Percentiles rank a stretch among this genome's conserved stretches.
Conservation (phyloP, 495 filamentous ascomycete species). For the Durotheca rogersii region DNA sequence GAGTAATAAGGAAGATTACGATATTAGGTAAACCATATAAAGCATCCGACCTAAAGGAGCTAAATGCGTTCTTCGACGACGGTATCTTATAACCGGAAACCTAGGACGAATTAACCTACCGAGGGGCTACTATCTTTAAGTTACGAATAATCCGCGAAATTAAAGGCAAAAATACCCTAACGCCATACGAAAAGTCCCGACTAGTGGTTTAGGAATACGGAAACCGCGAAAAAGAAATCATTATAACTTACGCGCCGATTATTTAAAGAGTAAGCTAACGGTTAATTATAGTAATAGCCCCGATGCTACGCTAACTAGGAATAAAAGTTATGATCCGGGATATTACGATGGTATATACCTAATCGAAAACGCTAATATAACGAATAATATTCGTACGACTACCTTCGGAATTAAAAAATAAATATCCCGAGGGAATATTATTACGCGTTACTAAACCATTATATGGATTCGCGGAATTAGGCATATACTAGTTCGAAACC, state of each 20-base stretch:
- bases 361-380: background rate
- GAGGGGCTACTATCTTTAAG: too few relatives aligned
- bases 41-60: too few relatives aligned
- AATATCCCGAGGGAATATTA: too few relatives aligned
- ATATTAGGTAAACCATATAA: too few relatives aligned
- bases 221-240: conserved; percentile 1
- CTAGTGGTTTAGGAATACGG: conserved; percentile 7
- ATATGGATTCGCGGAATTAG: too few relatives aligned
- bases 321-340: background rate
- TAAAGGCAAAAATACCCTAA: too few relatives aligned
- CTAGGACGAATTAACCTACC: background rate
- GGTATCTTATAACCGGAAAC: background rate
- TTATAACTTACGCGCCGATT: conserved; percentile 5
- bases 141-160: too few relatives aligned
- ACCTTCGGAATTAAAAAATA: background rate
- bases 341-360: too few relatives aligned
- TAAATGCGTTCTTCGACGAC: background rate
- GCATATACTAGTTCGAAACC: too few relatives aligned
- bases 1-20: too few relatives aligned
- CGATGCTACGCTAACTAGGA: background rate
- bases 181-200: conserved; percentile 7
- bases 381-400: background rate
- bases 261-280: conserved; percentile 8
- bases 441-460: too few relatives aligned
- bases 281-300: background rate